Evolutionary conservation across 2,329 filamentous ascomycete genomes (phyloP), one percentile per base, ranked within the genome.

Genomic region (Trichoderma cornu-damae): DNA sequence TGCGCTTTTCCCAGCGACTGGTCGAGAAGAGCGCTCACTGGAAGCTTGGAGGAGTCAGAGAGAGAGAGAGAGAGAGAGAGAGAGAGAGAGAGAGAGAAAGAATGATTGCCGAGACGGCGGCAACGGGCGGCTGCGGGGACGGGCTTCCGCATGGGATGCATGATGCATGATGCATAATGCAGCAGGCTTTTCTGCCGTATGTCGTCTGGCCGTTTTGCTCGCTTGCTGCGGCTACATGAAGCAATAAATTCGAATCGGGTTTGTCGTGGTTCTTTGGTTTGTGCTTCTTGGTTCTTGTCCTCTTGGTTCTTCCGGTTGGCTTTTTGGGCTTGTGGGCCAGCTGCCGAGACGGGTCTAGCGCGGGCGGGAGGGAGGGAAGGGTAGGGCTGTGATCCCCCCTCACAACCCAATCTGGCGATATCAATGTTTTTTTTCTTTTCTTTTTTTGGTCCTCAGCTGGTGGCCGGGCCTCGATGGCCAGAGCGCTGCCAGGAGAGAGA

Each of bases 181-280:
- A 30, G 5, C 3, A 3, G 9, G 28, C 9, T 30, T 20, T 47
- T n/a, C n/a, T n/a, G n/a, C n/a, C n/a, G n/a, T n/a, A n/a, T n/a
- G n/a, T n/a, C n/a, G n/a, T n/a, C n/a, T n/a, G n/a, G n/a, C n/a
- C n/a, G n/a, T n/a, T n/a, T n/a, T n/a, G n/a, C n/a, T n/a, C n/a
- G n/a, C 43, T 47, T 28, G 32, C 28, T 47, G 43, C 44, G 44
- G 44, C 44, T 34, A 48, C 30, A 20, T 22, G 46, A 30, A 49
- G 30, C 46, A 49, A 49, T 49, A 35, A 24, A 49, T 49, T 32
- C 30, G 37, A 49, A 49, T 49, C 32, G 11, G 32, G n/a, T n/a
- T n/a, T n/a, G n/a, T n/a, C n/a, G n/a, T n/a, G n/a, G n/a, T n/a
- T n/a, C n/a, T n/a, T n/a, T n/a, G n/a, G n/a, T n/a, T n/a, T n/a